Evolutionary conservation across 331 rosid genomes (phyloP), one percentile per base, ranked within the genome.

Genomic region (Pyrus hybrid): DNA sequence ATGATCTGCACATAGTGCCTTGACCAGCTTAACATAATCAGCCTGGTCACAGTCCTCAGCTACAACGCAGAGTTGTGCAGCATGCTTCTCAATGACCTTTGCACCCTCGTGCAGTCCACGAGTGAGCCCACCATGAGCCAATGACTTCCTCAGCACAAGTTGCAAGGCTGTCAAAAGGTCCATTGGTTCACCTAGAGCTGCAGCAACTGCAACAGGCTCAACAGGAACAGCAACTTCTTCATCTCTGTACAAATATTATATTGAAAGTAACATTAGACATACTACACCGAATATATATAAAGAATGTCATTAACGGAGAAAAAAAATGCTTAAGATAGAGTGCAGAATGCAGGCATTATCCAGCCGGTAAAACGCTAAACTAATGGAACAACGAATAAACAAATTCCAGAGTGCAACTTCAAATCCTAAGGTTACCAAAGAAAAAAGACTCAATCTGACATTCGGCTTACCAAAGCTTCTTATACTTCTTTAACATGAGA

Each of bases 41-140:
- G 72, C 78, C 66, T 76, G 78, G 69, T 81, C 78, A 12, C 85
- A 81, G 60, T 81, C 85, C 75, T 81, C 85, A 5, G 81, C 85
- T 65, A 81, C 45, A 13, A 81, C 78, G 12, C 78, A 76, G 13
- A 81, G 85, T 71, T 81, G 85, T 8, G 85, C 85, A 29, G 81
- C 78, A 67, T 72, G 81, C 85, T 77, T 81, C 67, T 81, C 85
- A 53, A 81, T 77, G 67, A 77, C 78, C 56, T 81, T 81, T 29
- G 85, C 78, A 58, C 67, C 74, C 13, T 81, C 85, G 4, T 77
- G 81, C 13, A 81, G 81, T 26, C 85, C 85, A 41, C 77, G 60
- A 20, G 49, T 43, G n/a, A 80, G 77, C 30, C 84, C 84, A 1
- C 76, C 77, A 66, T 80, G 80, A 18, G 80, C 84, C 69, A 70